Evolutionary conservation across 805 yeast species (phyloP).

Genomic region (Suhomyces faveliae): DNA sequence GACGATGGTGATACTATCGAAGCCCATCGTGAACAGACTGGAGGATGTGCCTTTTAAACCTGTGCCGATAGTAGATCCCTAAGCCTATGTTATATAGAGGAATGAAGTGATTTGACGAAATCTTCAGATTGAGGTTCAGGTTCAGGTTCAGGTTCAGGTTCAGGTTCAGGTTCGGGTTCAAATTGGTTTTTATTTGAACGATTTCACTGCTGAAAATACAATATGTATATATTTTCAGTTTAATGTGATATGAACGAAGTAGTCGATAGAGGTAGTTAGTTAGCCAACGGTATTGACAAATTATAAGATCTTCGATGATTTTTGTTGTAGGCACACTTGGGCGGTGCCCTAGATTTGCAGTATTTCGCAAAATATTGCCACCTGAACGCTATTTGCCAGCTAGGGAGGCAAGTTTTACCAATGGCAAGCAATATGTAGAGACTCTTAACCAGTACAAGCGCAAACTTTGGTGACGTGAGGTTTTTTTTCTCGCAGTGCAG

Average conservation of each 20-base stretch:
- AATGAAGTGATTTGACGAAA: background rate
- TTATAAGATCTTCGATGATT: background rate
- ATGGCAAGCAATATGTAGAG: background rate
- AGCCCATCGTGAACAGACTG: slow-evolving; percentile 94
- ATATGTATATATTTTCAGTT: background rate
- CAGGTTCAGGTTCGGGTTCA: background rate
- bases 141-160: background rate
- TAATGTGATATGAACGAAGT: background rate
- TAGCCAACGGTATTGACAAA: background rate
- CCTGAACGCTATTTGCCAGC: background rate
- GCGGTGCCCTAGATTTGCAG: too few species aligned
- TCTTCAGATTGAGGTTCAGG: background rate
- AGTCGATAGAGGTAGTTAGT: background rate
- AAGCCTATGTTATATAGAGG: background rate
- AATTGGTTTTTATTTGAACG: background rate
- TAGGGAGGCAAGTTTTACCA: background rate
- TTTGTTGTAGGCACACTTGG: background rate
- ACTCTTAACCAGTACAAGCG: background rate
- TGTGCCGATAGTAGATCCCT: background rate
- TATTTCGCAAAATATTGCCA: background rate
- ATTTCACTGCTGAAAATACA: background rate
- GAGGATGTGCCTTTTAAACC: slow-evolving; percentile 40
- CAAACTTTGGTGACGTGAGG: background rate
- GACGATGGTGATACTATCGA: slow-evolving; percentile 96
- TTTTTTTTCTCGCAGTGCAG: background rate